phyloP scores from a whole-genome alignment of 2,329 filamentous ascomycete genomes.

The Aspergillus proliferans region DNA sequence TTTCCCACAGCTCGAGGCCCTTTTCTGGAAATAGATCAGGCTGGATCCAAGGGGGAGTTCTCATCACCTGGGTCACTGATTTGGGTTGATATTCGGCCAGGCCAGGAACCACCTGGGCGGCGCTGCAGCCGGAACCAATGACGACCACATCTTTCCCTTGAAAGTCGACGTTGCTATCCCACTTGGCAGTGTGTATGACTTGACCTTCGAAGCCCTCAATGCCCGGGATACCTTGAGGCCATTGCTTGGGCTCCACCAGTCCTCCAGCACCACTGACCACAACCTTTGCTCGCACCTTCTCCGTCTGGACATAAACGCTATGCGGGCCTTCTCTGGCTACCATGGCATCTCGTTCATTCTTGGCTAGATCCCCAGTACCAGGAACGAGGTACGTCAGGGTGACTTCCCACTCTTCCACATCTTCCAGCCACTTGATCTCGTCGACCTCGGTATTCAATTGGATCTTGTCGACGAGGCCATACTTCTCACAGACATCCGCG shows the following conservation, averaged over 20 bases:
- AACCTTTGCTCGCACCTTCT: conserved; percentile 50
- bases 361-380: conserved; percentile 50
- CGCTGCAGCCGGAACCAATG: conserved; percentile 53
- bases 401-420: conserved; percentile 51
- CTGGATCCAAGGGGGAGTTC: conserved; percentile 53
- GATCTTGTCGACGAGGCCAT: conserved; percentile 51
- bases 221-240: conserved; percentile 47
- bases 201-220: conserved; percentile 49
- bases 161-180: conserved; percentile 49
- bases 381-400: conserved; percentile 45
- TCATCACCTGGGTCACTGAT: conserved; percentile 55
- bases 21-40: conserved; percentile 34
- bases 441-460: conserved; percentile 54
- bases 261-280: conserved; percentile 51
- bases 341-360: conserved; percentile 41
- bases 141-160: conserved; percentile 52
- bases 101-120: conserved; percentile 51
- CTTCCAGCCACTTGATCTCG: conserved; percentile 47
- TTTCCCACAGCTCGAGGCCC: conserved; percentile 40
- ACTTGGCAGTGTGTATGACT: conserved; percentile 54
- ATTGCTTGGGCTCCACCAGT: conserved; percentile 49
- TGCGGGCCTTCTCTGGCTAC: conserved; percentile 39
- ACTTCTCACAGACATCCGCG: conserved; percentile 48
- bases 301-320: conserved; percentile 46
- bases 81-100: conserved; percentile 45